Percentiles rank a stretch among this genome's conserved stretches.
Evolutionary conservation across 2,329 filamentous ascomycete species (phyloP).

Genomic region (Aspergillus fijiensis): DNA sequence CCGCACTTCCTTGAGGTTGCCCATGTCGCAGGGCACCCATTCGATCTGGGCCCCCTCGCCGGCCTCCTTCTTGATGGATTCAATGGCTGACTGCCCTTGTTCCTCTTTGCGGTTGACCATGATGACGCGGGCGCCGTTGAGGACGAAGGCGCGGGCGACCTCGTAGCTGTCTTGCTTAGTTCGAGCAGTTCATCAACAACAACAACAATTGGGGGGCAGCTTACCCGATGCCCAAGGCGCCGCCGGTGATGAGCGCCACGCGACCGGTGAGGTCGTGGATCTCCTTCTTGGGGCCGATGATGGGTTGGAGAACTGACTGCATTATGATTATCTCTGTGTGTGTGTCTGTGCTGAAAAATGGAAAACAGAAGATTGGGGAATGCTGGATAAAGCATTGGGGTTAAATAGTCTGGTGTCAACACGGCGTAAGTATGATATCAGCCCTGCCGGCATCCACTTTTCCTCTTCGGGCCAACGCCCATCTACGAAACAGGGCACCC

Average conservation of each 20-base stretch:
- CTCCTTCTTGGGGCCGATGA: constrained; percentile 39
- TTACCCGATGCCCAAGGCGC: constrained; percentile 42
- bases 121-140: constrained; percentile 17
- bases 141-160: constrained; percentile 12
- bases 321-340: not conserved
- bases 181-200: too few relatives aligned
- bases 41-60: constrained; percentile 35
- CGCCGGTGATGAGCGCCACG: constrained; percentile 42
- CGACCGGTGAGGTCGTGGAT: constrained; percentile 38
- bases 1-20: constrained; percentile 39
- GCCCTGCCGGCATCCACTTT: not conserved
- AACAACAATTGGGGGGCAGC: not conserved
- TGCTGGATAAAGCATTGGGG: too few relatives aligned
- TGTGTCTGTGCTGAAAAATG: not conserved
- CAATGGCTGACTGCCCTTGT: constrained; percentile 28
- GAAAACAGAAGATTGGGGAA: not conserved
- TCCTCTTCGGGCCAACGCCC: not conserved
- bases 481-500: not conserved
- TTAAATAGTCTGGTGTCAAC: not conserved
- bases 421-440: constrained; percentile 5
- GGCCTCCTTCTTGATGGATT: constrained; percentile 32
- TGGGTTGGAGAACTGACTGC: constrained; percentile 32
- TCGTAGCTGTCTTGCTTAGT: constrained; percentile 5
- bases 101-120: constrained; percentile 16
- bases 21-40: constrained; percentile 47